A percentile compares a stretch with the other conserved stretches of the same genome.
Conservation (phyloP, 352 stramenopile genomes). For the Saprolegnia parasitica region DNA sequence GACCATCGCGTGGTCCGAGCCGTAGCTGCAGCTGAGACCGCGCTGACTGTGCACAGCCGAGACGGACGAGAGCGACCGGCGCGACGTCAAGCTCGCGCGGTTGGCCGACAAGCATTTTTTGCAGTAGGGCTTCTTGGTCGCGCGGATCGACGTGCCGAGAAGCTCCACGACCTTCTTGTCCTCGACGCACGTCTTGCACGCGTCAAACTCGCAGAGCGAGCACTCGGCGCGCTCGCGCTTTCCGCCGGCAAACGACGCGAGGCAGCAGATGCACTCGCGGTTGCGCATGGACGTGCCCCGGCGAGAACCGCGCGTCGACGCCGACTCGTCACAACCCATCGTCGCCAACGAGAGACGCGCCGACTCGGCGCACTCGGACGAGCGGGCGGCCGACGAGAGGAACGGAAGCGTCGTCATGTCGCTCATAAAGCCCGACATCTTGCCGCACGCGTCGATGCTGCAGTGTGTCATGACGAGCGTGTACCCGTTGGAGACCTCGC, state of each 20-base stretch:
- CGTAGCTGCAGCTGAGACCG: slow-evolving; percentile 1
- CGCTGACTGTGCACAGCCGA: neutral
- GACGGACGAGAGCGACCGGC: neutral
- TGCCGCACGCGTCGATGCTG: slow-evolving; percentile 14
- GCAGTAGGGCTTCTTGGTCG: neutral
- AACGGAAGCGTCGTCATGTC: slow-evolving; percentile 13
- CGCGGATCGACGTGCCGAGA: neutral
- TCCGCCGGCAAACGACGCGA: slow-evolving; percentile 5
- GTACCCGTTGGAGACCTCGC: slow-evolving; percentile 17
- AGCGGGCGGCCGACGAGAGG: neutral
- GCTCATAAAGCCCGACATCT: slow-evolving; percentile 14
- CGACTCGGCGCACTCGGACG: slow-evolving; percentile 1
- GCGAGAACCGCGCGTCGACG: neutral
- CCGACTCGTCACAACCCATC: slow-evolving; percentile 5
- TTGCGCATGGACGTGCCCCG: neutral
- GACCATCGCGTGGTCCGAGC: slow-evolving; percentile 1
- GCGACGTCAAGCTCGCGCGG: neutral
- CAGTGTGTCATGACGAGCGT: slow-evolving; percentile 27
- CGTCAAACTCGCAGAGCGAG: slow-evolving; percentile 6
- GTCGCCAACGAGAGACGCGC: slow-evolving; percentile 1
- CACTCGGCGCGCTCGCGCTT: neutral
- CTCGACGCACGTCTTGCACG: slow-evolving; percentile 10
- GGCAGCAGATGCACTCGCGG: slow-evolving; percentile 9
- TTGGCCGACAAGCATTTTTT: slow-evolving; percentile 9
- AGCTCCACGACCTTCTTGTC: slow-evolving; percentile 7